phyloP scores from a whole-genome alignment of 768 basidiomycete genomes.

The Ramaria sp. region DNA sequence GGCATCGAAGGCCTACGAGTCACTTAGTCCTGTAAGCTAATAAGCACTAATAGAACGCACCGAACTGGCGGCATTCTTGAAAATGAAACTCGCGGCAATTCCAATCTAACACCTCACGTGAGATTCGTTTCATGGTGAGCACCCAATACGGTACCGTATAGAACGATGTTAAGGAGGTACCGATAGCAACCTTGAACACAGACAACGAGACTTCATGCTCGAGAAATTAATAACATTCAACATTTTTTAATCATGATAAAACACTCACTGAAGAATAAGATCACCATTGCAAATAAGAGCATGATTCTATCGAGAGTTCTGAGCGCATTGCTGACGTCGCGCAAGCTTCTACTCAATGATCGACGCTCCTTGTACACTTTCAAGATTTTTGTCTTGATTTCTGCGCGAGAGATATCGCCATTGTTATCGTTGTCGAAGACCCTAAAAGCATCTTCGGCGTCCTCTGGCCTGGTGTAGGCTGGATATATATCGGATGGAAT shows the following conservation, averaged over 20 bases:
- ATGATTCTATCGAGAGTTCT: constrained; percentile 54
- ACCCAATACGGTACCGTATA: constrained; percentile 32
- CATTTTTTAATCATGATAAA: background rate
- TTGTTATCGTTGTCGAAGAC: constrained; percentile 71
- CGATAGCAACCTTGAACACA: constrained; percentile 58
- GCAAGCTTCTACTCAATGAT: constrained; percentile 65
- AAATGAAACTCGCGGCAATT: constrained; percentile 71
- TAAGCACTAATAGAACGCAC: constrained; percentile 14
- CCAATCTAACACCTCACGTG: constrained; percentile 24
- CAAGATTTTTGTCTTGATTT: constrained; percentile 59
- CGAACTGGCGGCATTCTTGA: constrained; percentile 60
- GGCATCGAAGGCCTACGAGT: constrained; percentile 47
- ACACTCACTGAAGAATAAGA: constrained; percentile 47
- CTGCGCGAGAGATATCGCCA: constrained; percentile 64
- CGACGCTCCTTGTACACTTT: constrained; percentile 73
- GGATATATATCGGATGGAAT: constrained; percentile 60
- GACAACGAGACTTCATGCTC: constrained; percentile 39
- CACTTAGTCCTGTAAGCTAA: background rate
- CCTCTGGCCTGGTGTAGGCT: constrained; percentile 46
- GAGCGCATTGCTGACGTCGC: constrained; percentile 60
- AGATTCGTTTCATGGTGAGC: background rate
- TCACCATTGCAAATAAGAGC: constrained; percentile 47
- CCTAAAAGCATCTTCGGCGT: constrained; percentile 58
- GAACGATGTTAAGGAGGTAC: constrained; percentile 56
- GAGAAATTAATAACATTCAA: background rate